phyloP scores from a whole-genome alignment of 495 filamentous ascomycete genomes.

The Thermothielavioides terrestris region DNA sequence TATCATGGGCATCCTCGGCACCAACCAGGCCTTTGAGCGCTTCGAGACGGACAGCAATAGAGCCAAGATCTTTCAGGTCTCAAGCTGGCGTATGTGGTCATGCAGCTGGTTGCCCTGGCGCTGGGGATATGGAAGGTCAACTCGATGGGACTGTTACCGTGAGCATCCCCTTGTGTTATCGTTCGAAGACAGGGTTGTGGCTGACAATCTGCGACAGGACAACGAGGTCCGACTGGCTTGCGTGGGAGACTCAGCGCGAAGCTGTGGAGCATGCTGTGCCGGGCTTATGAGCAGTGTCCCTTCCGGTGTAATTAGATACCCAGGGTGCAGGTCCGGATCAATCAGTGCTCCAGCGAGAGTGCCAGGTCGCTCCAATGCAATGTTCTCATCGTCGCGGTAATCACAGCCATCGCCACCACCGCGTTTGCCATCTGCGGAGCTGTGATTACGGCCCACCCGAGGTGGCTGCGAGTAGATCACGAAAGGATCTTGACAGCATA shows the following conservation, averaged over 20 bases:
- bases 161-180: too few relatives aligned
- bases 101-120: conserved; percentile 74
- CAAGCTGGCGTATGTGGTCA: conserved; percentile 76
- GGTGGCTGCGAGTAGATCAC: too few relatives aligned
- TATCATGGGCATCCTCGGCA: conserved; percentile 69
- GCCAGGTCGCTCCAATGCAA: too few relatives aligned
- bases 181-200: neutral
- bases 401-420: too few relatives aligned
- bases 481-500: too few relatives aligned
- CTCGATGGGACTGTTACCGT: conserved; percentile 85
- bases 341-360: too few relatives aligned
- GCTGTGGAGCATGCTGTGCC: conserved; percentile 62
- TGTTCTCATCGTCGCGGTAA: too few relatives aligned
- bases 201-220: conserved; percentile 50
- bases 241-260: conserved; percentile 78
- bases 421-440: too few relatives aligned
- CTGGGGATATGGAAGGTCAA: conserved; percentile 97
- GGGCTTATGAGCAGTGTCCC: too few relatives aligned
- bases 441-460: too few relatives aligned
- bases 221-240: conserved; percentile 89
- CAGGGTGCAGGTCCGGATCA: too few relatives aligned
- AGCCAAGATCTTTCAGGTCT: conserved; percentile 61
- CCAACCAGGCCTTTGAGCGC: conserved; percentile 71
- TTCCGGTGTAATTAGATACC: too few relatives aligned
- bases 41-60: conserved; percentile 81